Evolutionary conservation across 2,329 filamentous ascomycete genomes (phyloP).

Genomic region (Aureobasidium pullulans): DNA sequence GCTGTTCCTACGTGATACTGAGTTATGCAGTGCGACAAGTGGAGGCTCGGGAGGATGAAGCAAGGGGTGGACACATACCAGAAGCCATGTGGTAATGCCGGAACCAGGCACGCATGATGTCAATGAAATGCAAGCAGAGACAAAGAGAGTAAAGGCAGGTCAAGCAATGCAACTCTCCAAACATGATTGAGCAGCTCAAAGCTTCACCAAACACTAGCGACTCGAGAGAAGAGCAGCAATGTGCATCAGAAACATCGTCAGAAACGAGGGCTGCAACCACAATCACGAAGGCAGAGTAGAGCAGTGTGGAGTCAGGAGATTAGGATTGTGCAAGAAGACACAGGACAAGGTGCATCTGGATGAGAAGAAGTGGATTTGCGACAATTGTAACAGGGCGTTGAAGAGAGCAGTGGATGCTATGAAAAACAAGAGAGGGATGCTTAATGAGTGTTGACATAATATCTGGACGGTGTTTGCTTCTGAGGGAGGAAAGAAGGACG

Average conservation of each 20-base stretch:
- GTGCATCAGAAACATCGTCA: conserved; percentile 5
- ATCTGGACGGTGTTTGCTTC: not conserved
- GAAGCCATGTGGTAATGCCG: not conserved
- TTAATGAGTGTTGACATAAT: not conserved
- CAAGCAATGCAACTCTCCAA: not conserved
- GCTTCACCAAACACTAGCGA: not conserved
- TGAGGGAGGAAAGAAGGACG: not conserved
- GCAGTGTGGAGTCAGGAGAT: not conserved
- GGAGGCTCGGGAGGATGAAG: not conserved
- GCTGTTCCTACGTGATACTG: not conserved
- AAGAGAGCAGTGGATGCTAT: conserved; percentile 1
- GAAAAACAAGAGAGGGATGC: conserved; percentile 1
- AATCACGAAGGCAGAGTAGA: not conserved
- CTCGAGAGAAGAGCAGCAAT: not conserved
- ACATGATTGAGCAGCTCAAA: not conserved
- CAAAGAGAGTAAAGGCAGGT: not conserved
- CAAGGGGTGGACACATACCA: not conserved
- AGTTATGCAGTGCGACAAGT: not conserved
- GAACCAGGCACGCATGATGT: conserved; percentile 1
- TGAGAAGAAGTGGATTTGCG: not conserved
- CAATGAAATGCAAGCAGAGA: not conserved
- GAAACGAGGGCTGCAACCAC: conserved; percentile 5
- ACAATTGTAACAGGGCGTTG: not conserved
- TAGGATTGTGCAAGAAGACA: conserved; percentile 8
- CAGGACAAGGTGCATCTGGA: not conserved